Conservation (phyloP, 495 filamentous ascomycete species). For the Daldinia concentrica region DNA sequence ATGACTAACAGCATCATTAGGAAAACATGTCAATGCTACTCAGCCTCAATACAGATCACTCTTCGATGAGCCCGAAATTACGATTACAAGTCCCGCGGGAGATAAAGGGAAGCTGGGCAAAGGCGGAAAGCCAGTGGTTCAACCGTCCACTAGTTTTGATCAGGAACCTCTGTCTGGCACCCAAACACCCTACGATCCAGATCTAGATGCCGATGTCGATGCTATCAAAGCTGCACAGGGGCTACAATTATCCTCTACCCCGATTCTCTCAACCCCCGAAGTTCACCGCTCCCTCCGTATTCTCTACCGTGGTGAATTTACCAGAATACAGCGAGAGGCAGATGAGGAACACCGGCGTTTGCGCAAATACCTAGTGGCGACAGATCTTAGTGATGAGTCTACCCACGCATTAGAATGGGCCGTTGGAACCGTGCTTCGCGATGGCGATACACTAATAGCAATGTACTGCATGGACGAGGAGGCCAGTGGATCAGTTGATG, state of each 20-base stretch:
- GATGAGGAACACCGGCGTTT: conserved; percentile 79
- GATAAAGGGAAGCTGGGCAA: conserved; percentile 58
- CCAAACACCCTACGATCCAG: conserved; percentile 83
- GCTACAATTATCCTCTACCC: conserved; percentile 79
- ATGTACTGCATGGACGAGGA: conserved; percentile 94
- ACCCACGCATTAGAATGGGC: conserved; percentile 97
- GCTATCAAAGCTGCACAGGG: conserved; percentile 89
- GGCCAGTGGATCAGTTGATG: conserved; percentile 59
- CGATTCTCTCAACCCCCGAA: conserved; percentile 77
- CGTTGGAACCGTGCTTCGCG: conserved; percentile 91
- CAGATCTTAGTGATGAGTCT: conserved; percentile 91
- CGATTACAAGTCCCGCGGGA: conserved; percentile 68
- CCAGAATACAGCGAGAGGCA: conserved; percentile 73
- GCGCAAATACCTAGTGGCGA: conserved; percentile 90
- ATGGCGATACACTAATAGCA: conserved; percentile 91
- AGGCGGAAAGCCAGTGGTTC: conserved; percentile 71
- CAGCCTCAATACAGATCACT: conserved; percentile 62
- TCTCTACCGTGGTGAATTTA: conserved; percentile 87
- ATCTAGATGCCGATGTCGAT: conserved; percentile 82
- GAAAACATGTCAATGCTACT: conserved; percentile 52
- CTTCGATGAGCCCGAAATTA: conserved; percentile 70
- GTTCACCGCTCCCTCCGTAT: conserved; percentile 83
- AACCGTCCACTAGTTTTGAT: conserved; percentile 85
- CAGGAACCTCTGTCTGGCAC: conserved; percentile 67
- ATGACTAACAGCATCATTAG: conserved; percentile 44